Evolutionary conservation across 2,329 filamentous ascomycete species (phyloP).

Genomic region (Fusarium subglutinans): DNA sequence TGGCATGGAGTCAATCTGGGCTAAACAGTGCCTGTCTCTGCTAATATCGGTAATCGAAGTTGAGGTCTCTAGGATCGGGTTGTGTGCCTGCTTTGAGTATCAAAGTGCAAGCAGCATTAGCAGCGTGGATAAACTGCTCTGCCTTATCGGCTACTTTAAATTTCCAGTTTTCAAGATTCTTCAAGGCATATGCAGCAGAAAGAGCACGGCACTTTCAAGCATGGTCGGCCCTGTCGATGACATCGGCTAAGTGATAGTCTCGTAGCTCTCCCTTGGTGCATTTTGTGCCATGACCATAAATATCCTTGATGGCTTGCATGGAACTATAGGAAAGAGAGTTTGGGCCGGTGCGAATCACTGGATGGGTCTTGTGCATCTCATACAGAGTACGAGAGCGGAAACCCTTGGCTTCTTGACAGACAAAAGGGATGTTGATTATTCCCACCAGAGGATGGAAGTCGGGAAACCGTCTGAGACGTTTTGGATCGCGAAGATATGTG

Average conservation of each 20-base stretch:
- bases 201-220: slow-evolving; percentile 60
- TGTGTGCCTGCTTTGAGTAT: slow-evolving; percentile 45
- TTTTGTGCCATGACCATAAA: slow-evolving; percentile 58
- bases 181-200: slow-evolving; percentile 60
- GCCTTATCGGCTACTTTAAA: slow-evolving; percentile 64
- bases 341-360: slow-evolving; percentile 43
- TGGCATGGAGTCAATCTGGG: not conserved
- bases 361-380: slow-evolving; percentile 57
- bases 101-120: slow-evolving; percentile 53
- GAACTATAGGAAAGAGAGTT: slow-evolving; percentile 41
- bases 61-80: slow-evolving; percentile 51
- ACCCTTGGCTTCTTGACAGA: slow-evolving; percentile 37
- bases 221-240: slow-evolving; percentile 61
- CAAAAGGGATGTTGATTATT: slow-evolving; percentile 34
- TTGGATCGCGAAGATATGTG: slow-evolving; percentile 46
- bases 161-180: slow-evolving; percentile 64
- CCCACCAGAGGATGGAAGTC: slow-evolving; percentile 36
- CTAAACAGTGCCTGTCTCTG: not conserved
- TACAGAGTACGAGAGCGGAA: slow-evolving; percentile 57
- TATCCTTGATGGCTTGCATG: slow-evolving; percentile 41
- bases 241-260: slow-evolving; percentile 60
- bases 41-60: slow-evolving; percentile 54
- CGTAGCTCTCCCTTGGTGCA: slow-evolving; percentile 61
- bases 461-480: slow-evolving; percentile 22
- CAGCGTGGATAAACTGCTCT: slow-evolving; percentile 53